Conservation (phyloP, 169 alveolate species). For the Eimeria maxima region DNA sequence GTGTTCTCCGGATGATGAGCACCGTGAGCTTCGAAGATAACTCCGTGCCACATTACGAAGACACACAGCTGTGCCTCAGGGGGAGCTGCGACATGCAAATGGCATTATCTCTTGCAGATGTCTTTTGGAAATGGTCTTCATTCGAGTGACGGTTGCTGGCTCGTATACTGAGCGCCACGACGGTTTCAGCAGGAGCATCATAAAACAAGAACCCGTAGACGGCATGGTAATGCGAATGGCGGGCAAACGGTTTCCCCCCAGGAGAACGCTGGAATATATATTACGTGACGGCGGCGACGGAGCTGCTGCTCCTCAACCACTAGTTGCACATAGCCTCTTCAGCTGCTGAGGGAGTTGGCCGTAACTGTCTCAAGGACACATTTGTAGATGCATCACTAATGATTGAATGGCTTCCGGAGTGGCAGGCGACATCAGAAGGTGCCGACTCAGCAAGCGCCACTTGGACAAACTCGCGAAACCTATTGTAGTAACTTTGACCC, state of each 20-base stretch:
- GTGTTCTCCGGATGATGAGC: not conserved
- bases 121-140: not conserved
- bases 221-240: not conserved
- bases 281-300: not conserved
- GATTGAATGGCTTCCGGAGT: slow-evolving; percentile 38
- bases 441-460: slow-evolving; percentile 51
- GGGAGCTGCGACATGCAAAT: not conserved
- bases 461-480: slow-evolving; percentile 68
- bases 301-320: slow-evolving; percentile 10
- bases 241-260: not conserved
- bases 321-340: slow-evolving; percentile 32
- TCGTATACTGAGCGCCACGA: not conserved
- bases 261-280: not conserved
- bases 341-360: slow-evolving; percentile 8
- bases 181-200: not conserved
- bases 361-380: slow-evolving; percentile 53
- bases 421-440: slow-evolving; percentile 21
- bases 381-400: slow-evolving; percentile 56
- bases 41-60: not conserved
- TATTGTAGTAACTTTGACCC: slow-evolving; percentile 73
- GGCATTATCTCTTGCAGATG: not conserved
- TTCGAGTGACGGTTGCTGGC: not conserved
- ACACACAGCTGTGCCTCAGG: slow-evolving; percentile 12
- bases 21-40: not conserved
- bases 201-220: slow-evolving; percentile 3